Conservation (phyloP, 768 basidiomycete genomes). For the Termitomyces sp. region DNA sequence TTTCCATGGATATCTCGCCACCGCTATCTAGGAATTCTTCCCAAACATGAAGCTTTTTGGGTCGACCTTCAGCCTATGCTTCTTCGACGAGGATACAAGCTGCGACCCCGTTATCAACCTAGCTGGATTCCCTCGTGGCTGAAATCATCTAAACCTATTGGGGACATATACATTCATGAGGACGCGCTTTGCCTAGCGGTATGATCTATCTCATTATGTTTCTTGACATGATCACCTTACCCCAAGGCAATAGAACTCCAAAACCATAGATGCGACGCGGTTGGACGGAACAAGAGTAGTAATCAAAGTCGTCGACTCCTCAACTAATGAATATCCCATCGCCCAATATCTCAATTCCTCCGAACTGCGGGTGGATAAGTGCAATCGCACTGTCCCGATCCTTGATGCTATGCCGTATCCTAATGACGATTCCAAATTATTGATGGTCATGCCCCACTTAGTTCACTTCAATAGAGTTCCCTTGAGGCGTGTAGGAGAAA, state of each 20-base stretch:
- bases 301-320: neutral
- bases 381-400: neutral
- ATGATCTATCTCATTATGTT: neutral
- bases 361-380: neutral
- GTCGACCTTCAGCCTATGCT: neutral
- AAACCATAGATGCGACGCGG: neutral
- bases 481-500: neutral
- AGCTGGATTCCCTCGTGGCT: constrained; percentile 3
- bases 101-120: neutral
- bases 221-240: neutral
- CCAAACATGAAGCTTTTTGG: neutral
- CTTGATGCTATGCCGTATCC: neutral
- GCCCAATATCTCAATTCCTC: neutral
- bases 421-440: neutral
- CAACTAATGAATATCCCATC: neutral
- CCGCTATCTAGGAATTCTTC: neutral
- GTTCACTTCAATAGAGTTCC: neutral
- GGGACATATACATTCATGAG: neutral
- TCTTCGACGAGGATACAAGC: neutral
- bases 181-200: neutral
- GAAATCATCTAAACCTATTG: neutral
- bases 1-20: neutral
- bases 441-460: constrained; percentile 2
- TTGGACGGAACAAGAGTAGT: neutral
- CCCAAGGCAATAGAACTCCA: neutral